phyloP scores from a whole-genome alignment of 306 rosid genomes.

The Senna tora region DNA sequence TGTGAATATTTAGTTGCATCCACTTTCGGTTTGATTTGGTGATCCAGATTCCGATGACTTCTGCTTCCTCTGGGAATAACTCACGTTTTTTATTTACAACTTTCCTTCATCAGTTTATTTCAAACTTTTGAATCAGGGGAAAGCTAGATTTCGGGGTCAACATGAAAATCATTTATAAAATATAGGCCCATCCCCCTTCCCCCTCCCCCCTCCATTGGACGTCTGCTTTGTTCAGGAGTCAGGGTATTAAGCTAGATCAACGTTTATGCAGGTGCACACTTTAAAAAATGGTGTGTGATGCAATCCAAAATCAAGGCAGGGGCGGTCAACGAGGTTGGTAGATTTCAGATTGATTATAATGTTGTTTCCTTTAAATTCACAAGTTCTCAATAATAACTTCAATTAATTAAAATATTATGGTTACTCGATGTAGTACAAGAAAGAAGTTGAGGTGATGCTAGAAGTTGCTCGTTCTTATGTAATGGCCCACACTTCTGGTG shows the following conservation, averaged over 20 bases:
- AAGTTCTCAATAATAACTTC: conserved; percentile 11
- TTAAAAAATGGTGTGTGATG: conserved; percentile 98
- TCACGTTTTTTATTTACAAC: neutral
- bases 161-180: neutral
- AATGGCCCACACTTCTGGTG: conserved; percentile 42
- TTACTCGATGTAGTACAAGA: conserved; percentile 76
- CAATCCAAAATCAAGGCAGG: conserved; percentile 92
- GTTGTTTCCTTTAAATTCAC: conserved; percentile 19
- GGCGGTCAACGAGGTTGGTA: conserved; percentile 87
- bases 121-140: conserved; percentile 17
- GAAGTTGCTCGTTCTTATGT: conserved; percentile 69
- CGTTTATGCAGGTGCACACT: conserved; percentile 78
- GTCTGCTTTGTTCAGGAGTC: conserved; percentile 23
- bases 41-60: conserved; percentile 10
- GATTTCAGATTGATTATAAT: conserved; percentile 15
- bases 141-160: conserved; percentile 12
- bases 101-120: neutral
- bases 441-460: conserved; percentile 79
- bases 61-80: conserved; percentile 1
- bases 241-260: conserved; percentile 32
- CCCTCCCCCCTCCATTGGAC: conserved; percentile 14
- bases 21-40: neutral
- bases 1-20: neutral
- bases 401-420: conserved; percentile 24
- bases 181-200: conserved; percentile 6